Conservation (phyloP, 2,329 filamentous ascomycete genomes). For the Sporothrix pseudoabietina region DNA sequence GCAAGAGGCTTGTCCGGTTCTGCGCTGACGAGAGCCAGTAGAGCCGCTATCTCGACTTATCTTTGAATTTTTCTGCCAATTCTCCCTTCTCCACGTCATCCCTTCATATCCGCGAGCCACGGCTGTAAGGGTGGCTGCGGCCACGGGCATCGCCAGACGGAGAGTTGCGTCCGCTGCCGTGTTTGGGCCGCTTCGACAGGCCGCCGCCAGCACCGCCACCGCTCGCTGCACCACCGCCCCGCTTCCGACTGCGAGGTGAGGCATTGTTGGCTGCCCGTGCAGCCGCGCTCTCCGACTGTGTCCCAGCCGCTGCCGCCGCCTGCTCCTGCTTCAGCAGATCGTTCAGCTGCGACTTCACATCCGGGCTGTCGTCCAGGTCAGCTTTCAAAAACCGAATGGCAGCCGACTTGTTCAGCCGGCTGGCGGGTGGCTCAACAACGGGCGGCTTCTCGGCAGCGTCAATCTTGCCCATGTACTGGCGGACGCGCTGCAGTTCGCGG, state of each 20-base stretch:
- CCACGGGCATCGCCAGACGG: neutral
- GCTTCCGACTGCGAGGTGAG: slow-evolving; percentile 22
- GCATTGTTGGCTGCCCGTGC: slow-evolving; percentile 5
- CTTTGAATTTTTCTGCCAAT: too few species aligned
- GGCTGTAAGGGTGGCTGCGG: slow-evolving; percentile 24
- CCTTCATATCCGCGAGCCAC: slow-evolving; percentile 26
- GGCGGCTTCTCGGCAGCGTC: slow-evolving; percentile 69
- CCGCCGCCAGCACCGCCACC: neutral
- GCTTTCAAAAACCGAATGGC: slow-evolving; percentile 80
- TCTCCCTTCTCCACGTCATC: neutral
- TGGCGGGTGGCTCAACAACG: slow-evolving; percentile 42
- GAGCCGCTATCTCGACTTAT: too few species aligned
- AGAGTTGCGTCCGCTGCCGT: slow-evolving; percentile 17
- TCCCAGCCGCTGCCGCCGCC: slow-evolving; percentile 30
- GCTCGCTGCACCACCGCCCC: slow-evolving; percentile 16
- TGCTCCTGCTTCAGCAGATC: slow-evolving; percentile 56
- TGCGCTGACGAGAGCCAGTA: neutral
- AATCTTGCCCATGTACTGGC: slow-evolving; percentile 92
- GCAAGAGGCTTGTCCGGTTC: too few species aligned
- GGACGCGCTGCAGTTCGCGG: slow-evolving; percentile 80
- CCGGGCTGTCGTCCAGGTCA: slow-evolving; percentile 61
- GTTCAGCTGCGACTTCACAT: slow-evolving; percentile 56
- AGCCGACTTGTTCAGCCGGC: slow-evolving; percentile 71
- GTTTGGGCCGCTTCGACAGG: slow-evolving; percentile 31
- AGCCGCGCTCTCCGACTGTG: neutral